These are phyloP conservation scores for Lomentospora prolificans DNA, from an alignment of 2,329 filamentous ascomycete species.

Conservation along the genomic window DNA sequence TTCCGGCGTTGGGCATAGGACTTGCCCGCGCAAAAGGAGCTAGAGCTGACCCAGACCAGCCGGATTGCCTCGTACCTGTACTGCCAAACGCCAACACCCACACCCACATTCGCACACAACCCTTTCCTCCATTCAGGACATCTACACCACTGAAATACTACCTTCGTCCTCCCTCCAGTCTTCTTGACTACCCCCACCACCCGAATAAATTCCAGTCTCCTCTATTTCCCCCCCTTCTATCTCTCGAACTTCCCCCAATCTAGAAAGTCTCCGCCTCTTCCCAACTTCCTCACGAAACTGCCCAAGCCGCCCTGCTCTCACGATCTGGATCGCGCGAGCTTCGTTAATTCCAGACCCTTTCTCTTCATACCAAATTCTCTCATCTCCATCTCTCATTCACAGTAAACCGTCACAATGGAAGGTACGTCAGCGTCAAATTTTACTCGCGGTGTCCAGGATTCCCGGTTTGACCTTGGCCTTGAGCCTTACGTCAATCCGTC, in stretches of 20 bases:
- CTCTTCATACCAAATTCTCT: conserved; percentile 11
- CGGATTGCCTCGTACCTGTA: not conserved
- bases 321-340: conserved; percentile 15
- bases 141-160: conserved; percentile 5
- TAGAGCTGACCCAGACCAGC: not conserved
- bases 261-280: conserved; percentile 9
- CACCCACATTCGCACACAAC: conserved; percentile 6
- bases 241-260: conserved; percentile 11
- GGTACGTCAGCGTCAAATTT: conserved; percentile 38
- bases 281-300: conserved; percentile 8
- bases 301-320: conserved; percentile 10
- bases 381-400: conserved; percentile 1
- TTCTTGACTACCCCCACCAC: conserved; percentile 10
- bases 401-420: conserved; percentile 46
- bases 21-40: not conserved
- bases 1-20: not conserved
- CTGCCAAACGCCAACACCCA: not conserved
- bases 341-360: conserved; percentile 11
- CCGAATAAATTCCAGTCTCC: conserved; percentile 11
- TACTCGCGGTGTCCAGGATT: not conserved
- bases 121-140: conserved; percentile 3
- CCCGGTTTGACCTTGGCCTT: not conserved
- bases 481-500: not conserved
- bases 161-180: conserved; percentile 9
- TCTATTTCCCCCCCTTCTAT: conserved; percentile 15